Conservation (phyloP, 768 basidiomycete genomes). For the Rhodosporidiobolus odoratus region DNA sequence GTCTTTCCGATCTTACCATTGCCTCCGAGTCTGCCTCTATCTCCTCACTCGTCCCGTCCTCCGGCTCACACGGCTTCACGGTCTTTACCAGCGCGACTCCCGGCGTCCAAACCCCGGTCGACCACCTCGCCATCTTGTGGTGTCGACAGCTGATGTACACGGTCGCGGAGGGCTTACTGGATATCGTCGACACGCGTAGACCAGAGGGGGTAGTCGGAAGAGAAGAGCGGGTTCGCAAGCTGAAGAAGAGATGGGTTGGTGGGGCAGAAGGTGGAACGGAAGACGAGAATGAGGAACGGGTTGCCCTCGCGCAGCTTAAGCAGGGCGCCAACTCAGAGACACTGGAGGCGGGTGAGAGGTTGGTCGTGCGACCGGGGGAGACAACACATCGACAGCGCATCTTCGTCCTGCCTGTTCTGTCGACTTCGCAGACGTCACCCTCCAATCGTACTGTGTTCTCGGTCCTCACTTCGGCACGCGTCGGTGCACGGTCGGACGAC, state of each 20-base stretch:
- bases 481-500: constrained; percentile 10
- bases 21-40: constrained; percentile 82
- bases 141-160: constrained; percentile 84
- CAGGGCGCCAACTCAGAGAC: not conserved
- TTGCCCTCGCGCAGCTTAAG: not conserved
- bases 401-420: constrained; percentile 12
- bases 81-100: constrained; percentile 82
- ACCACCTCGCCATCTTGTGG: constrained; percentile 96
- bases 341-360: constrained; percentile 14
- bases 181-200: constrained; percentile 30
- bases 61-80: constrained; percentile 50
- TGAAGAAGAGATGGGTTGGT: constrained; percentile 15
- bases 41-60: constrained; percentile 50
- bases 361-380: not conserved
- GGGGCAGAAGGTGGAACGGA: not conserved
- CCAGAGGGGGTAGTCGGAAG: constrained; percentile 3
- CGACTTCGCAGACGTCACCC: not conserved
- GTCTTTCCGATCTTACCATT: constrained; percentile 84
- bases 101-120: constrained; percentile 90
- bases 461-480: constrained; percentile 5
- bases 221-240: constrained; percentile 1
- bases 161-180: constrained; percentile 28
- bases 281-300: not conserved
- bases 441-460: constrained; percentile 6
- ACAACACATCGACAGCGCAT: not conserved